Base-by-base conservation (phyloP, 192 early-diverging fungal genomes). In the Linderina pennispora region DNA sequence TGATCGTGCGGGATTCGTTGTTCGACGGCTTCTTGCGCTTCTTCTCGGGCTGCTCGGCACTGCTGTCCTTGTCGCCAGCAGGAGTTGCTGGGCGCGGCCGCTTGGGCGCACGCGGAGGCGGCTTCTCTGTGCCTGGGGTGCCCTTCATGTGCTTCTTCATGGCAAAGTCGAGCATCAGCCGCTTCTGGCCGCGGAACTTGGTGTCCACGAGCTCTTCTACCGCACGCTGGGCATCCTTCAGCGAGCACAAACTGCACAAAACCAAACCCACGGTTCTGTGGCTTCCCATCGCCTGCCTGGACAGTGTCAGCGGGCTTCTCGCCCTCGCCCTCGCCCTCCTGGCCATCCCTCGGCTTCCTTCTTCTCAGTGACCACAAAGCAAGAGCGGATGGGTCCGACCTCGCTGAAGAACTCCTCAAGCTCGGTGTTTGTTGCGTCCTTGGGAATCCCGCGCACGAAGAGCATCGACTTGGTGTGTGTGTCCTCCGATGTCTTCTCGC, bases 371-470 rank as follows among this genome's bases (percentile, higher is more conserved):
- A 97, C 90, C 28, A 94, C 88, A 58, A 96, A 98, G 55, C 90
- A 92, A 22, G 86, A 88, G 25, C 90, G 68, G 15, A 92, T 65
- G 7, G 94, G 94, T 11, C 92, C 94, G 22, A 95, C 56, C 21
- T 88, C 85, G 43, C 81, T 81, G 61, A 97, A 96, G 66, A 92
- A 97, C 21, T 66, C 80, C 54, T 92, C 88, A 14, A 98, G 80
- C 46, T 95, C 83, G 13, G 62, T 72, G 37, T 77, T 81, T 15
- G 90, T 91, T 1, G 92, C 90, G 36, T 82, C 75, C 47, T 77
- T 85, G 17, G 94, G 94, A 28, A 98, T 75, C 4, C 80, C 82
- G 22, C 90, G 81, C 31, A 98, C 91, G 60, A 96, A 98, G 13
- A 98, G 74, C 24, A 81, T 90, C 20, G 83, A 76, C 42, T 79